Conservation (phyloP, 2,329 filamentous ascomycete species). For the Bipolaris bicolor region DNA sequence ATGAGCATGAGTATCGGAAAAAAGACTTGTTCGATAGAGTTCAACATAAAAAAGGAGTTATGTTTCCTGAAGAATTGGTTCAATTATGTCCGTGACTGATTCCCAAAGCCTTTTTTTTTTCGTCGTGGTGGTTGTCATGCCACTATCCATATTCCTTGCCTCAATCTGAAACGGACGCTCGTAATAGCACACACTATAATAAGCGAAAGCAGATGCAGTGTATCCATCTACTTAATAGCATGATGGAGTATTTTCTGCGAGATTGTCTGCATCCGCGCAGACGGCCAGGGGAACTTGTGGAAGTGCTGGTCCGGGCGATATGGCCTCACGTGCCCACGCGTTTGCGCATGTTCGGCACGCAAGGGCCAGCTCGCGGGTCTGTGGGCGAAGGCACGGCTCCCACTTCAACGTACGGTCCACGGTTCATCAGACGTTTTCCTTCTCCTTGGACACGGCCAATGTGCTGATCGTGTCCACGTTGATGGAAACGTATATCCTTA, state of each 20-base stretch:
- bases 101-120: too few relatives aligned
- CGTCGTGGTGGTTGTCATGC: too few relatives aligned
- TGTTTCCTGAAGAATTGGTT: too few relatives aligned
- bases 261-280: too few relatives aligned
- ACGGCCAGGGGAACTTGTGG: neutral
- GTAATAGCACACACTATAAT: too few relatives aligned
- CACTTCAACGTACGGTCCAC: neutral
- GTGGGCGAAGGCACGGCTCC: slow-evolving; percentile 6
- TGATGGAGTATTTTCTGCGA: neutral
- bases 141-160: too few relatives aligned
- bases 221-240: neutral
- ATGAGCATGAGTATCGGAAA: neutral
- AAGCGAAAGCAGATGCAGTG: too few relatives aligned
- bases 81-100: too few relatives aligned
- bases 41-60: too few relatives aligned
- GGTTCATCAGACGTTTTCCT: neutral
- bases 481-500: neutral
- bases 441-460: neutral
- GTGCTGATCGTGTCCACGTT: neutral
- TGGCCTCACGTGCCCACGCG: slow-evolving; percentile 15
- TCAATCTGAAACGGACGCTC: too few relatives aligned
- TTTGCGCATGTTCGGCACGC: slow-evolving; percentile 6
- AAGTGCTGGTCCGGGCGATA: slow-evolving; percentile 1
- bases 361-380: slow-evolving; percentile 5
- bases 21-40: too few relatives aligned